Evolutionary conservation across 345 rosid genomes (phyloP).

Genomic region (Brassica juncea): DNA sequence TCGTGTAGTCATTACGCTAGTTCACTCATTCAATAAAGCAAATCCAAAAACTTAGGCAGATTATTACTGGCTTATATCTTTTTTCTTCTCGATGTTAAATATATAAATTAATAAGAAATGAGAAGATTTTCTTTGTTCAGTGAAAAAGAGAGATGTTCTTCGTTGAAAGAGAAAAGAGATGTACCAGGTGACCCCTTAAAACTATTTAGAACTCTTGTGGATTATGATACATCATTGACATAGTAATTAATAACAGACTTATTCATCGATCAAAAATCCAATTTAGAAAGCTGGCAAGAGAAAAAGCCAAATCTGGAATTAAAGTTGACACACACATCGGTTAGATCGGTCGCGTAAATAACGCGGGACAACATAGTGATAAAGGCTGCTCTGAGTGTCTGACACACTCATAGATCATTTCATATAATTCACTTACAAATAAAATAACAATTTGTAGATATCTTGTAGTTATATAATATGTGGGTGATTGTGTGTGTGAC

Average conservation of each 20-base stretch:
- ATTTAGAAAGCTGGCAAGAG: not conserved
- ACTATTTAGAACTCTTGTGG: not conserved
- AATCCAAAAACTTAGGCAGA: not conserved
- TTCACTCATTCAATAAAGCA: constrained; percentile 2
- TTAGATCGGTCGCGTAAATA: constrained; percentile 37
- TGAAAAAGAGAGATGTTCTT: not conserved
- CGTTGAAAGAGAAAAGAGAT: not conserved
- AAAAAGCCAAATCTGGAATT: constrained; percentile 25
- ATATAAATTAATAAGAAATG: not conserved
- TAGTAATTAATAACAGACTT: not conserved
- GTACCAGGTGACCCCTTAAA: not conserved
- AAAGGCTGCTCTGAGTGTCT: constrained; percentile 41
- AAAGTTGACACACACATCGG: constrained; percentile 27
- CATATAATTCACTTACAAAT: constrained; percentile 28
- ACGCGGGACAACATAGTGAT: constrained; percentile 39
- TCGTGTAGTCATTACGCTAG: not conserved
- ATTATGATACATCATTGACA: not conserved
- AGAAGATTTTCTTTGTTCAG: not conserved
- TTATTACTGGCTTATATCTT: not conserved
- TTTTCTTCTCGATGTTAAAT: not conserved
- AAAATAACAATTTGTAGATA: not conserved
- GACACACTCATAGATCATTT: constrained; percentile 38
- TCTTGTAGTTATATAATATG: not conserved
- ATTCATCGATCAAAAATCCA: not conserved
- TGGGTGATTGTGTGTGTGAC: no score